These are phyloP conservation scores for sweet orange (Citrus sinensis) DNA, from an alignment of 345 rosid genomes.

Conservation along the genomic window DVS_A1.0 CM039164.1:1230001-1230500, in stretches of 20 bases:
- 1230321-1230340: not conserved
- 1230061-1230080: too few relatives aligned
- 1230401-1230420: not conserved
- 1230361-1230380: not conserved
- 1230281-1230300: constrained; percentile 9
- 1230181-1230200: not conserved
- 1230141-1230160: not conserved
- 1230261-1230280: not conserved
- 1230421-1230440: not conserved
- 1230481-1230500: not conserved
- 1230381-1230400: not conserved
- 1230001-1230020: too few relatives aligned
- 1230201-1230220: not conserved
- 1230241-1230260: constrained; percentile 2
- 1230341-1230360: not conserved
- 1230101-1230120: too few relatives aligned
- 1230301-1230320: not conserved
- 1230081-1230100: too few relatives aligned
- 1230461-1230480: not conserved
- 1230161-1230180: not conserved
- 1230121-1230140: too few relatives aligned
- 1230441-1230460: not conserved
- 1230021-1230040: too few relatives aligned
- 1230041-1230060: too few relatives aligned
- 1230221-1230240: not conserved